Evolutionary conservation across 2,329 filamentous ascomycete species (phyloP), one percentile per base, ranked within the genome.

Genomic region (Ophiostoma australiae): DNA sequence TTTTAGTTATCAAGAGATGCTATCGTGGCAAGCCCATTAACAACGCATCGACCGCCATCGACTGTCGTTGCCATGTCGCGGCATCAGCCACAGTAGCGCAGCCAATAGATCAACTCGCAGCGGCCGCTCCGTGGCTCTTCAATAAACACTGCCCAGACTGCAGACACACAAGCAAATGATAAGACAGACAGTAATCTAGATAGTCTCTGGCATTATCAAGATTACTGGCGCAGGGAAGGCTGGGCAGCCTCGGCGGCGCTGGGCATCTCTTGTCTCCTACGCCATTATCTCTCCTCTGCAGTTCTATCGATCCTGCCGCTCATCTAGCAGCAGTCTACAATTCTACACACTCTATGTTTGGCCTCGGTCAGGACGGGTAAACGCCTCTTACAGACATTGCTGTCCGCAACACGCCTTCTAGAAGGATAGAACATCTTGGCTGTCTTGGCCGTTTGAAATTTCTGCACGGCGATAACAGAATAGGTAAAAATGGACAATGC

Each of bases 361-460:
- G 44, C 52, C 8, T 58, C 52, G 52, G 52, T 58, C 23, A 58
- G 17, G 52, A 58, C 23, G 23, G 52, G 3, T 13, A 4, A 23
- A 10, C 4, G 4, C 52, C 8, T 27, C 11, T 58, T 10, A 4
- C n/a, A 37, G 52, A 15, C 52, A 58, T 11, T 58, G 52, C 17
- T 20, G 17, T 48, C 44, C 52, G 17, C 15, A 15, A 48, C 44
- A 20, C 23, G 52, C 13, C 23, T 58, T 58, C 52, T 58, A 58
- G 52, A 58, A 58, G n/a, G 11, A 58, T 58, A 58, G 52, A 58
- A 58, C 52, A 58, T 58, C 52, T 58, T 58, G 52, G 52, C 52
- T 58, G 17, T 48, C 44, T 2, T 48, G 44, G 44, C 10, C 20
- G 44, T n/a, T 58, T 58, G 52, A 58, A 58, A 58, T 58, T 13